phyloP scores from a whole-genome alignment of 2,329 filamentous ascomycete genomes.

The Plenodomus biglobosus region DNA sequence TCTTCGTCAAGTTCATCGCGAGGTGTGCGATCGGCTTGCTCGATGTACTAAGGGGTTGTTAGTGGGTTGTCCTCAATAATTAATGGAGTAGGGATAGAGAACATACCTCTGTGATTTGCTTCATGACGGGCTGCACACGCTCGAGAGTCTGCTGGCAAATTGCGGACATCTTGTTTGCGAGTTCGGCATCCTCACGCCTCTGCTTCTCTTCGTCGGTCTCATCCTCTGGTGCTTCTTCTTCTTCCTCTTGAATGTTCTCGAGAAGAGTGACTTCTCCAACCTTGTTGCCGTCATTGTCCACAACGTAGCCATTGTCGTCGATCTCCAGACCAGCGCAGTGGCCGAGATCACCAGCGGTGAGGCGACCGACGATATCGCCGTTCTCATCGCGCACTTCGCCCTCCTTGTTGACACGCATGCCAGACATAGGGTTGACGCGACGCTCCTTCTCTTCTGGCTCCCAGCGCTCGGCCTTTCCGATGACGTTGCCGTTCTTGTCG shows the following conservation, averaged over 20 bases:
- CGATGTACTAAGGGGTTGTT: conserved; percentile 63
- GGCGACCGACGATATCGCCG: conserved; percentile 53
- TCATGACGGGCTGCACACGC: conserved; percentile 80
- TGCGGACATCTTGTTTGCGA: conserved; percentile 72
- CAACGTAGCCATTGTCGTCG: conserved; percentile 55
- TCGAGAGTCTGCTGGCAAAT: conserved; percentile 80
- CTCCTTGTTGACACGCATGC: conserved; percentile 56
- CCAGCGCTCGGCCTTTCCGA: conserved; percentile 57
- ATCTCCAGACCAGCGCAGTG: conserved; percentile 57
- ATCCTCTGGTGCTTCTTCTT: conserved; percentile 56
- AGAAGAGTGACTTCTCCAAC: conserved; percentile 64
- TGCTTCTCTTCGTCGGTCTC: conserved; percentile 51
- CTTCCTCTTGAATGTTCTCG: conserved; percentile 59
- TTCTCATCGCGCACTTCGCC: conserved; percentile 56
- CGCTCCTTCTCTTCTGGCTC: conserved; percentile 57
- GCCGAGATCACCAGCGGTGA: conserved; percentile 55
- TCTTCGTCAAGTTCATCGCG: conserved; percentile 91
- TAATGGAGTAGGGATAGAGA: not conserved
- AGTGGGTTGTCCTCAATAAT: conserved; percentile 20
- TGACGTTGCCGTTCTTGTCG: conserved; percentile 57
- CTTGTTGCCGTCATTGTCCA: conserved; percentile 62
- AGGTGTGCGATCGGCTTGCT: conserved; percentile 75
- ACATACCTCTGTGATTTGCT: conserved; percentile 76
- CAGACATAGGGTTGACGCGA: conserved; percentile 62
- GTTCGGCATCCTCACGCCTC: conserved; percentile 66